Conservation (phyloP, 2,329 filamentous ascomycete genomes). For the Lachnellula willkommii region DNA sequence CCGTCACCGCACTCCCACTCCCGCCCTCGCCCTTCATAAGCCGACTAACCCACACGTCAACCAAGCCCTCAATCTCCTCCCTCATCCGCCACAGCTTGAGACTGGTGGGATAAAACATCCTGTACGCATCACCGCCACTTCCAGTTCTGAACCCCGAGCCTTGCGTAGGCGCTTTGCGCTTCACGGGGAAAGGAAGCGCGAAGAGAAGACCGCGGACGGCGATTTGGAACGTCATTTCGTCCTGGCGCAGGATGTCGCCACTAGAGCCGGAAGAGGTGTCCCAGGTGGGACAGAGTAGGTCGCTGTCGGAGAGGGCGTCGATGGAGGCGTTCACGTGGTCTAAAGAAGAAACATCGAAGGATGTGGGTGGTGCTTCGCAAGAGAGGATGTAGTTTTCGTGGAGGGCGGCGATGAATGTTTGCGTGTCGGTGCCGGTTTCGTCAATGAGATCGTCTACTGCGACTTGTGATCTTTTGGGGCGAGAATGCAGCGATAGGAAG, state of each 20-base stretch:
- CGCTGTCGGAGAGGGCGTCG: conserved; percentile 79
- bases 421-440: conserved; percentile 86
- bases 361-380: conserved; percentile 56
- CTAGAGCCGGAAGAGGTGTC: conserved; percentile 62
- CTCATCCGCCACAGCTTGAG: conserved; percentile 76
- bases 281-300: conserved; percentile 72
- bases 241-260: conserved; percentile 76
- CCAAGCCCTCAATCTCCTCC: conserved; percentile 72
- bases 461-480: conserved; percentile 61
- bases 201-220: conserved; percentile 84
- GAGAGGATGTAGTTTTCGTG: conserved; percentile 93
- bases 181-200: conserved; percentile 79
- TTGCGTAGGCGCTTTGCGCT: conserved; percentile 47
- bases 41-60: conserved; percentile 64
- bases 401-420: conserved; percentile 82
- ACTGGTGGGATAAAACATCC: conserved; percentile 88
- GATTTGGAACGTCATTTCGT: conserved; percentile 90
- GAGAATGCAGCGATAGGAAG: conserved; percentile 52
- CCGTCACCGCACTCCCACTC: conserved; percentile 40
- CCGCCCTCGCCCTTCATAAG: conserved; percentile 51
- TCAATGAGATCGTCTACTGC: conserved; percentile 74
- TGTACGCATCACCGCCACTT: conserved; percentile 59
- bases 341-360: conserved; percentile 55
- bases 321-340: conserved; percentile 82
- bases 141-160: conserved; percentile 25